Conservation (phyloP, 148 eudicot species). For the Persicaria tinctoria region DNA sequence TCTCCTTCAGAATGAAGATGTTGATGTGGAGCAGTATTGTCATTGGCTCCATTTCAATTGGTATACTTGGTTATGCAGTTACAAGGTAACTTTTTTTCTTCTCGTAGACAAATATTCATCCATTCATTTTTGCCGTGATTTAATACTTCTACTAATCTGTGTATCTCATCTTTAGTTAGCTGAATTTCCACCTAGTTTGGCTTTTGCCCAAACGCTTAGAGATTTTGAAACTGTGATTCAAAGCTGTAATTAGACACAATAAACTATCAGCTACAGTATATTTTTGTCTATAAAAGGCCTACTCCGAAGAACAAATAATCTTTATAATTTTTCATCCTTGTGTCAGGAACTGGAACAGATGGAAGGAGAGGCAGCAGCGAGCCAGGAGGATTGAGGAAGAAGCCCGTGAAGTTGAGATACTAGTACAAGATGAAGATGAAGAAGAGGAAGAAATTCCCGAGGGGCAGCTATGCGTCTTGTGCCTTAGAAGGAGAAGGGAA, state of each 20-base stretch:
- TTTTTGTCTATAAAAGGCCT: no score
- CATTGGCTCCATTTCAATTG: conserved; percentile 60
- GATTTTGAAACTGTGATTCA: no score
- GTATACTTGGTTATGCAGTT: conserved; percentile 56
- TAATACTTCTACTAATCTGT: background rate
- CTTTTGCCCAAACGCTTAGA: no score
- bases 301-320: no score
- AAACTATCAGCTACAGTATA: no score
- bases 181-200: background rate
- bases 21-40: conserved; percentile 65
- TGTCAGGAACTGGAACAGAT: background rate
- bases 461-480: conserved; percentile 61
- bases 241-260: no score
- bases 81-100: conserved; percentile 37
- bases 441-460: conserved; percentile 52
- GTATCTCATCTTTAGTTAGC: background rate
- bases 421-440: conserved; percentile 32
- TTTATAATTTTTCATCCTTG: background rate
- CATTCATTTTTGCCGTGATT: no score
- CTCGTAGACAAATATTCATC: no score
- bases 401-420: background rate
- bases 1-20: conserved; percentile 45
- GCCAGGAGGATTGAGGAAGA: background rate
- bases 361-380: background rate
- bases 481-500: conserved; percentile 53